Evolutionary conservation across 345 rosid genomes (phyloP), one percentile per base, ranked within the genome.

Genomic region (Excoecaria cochinchinensis): DNA sequence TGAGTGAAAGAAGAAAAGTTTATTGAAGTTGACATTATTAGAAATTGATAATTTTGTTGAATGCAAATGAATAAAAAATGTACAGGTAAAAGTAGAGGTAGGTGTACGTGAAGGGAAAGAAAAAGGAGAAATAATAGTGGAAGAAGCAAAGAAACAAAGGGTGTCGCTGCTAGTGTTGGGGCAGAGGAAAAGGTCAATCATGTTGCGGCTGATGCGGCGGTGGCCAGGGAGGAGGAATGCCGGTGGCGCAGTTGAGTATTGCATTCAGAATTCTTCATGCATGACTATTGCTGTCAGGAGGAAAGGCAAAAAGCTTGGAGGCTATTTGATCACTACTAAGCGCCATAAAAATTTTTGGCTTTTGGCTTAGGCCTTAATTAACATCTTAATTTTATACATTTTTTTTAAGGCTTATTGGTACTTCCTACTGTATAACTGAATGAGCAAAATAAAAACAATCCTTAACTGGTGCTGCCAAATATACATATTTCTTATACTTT

Each of bases 281-380:
- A 87, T 92, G 94, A 85, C 99, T 0, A 86, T 95, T 72, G 97
- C 92, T 0, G 97, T 91, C 63, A 88, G 94, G 76, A 89, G 90
- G 65, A 92, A 92, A 85, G 89, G 89, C 80, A 89, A 82, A 64
- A 86, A 85, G 66, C 88, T 84, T 21, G 99, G 97, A 0, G 97
- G 97, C 59, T 92, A 92, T 87, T 85, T 89, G 84, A 95, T 95
- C 78, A 95, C 99, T 76, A 95, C 94, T 39, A 92, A 92, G 73
- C 87, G 97, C 64, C 99, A 91, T 83, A 92, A 87, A 55, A 91
- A 90, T 10, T 95, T 95, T 77, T 95, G 99, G 99, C 97, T 91
- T 59, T 82, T 92, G 60, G 99, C 99, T 82, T 95, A 80, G 82
- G 31, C 1, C 31, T 31, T 31, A 31, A 31, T 31, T 31, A 31